Percentiles rank a stretch among this genome's conserved stretches.
phyloP scores from a whole-genome alignment of 2,329 filamentous ascomycete genomes.

The Neurospora crassa region DNA sequence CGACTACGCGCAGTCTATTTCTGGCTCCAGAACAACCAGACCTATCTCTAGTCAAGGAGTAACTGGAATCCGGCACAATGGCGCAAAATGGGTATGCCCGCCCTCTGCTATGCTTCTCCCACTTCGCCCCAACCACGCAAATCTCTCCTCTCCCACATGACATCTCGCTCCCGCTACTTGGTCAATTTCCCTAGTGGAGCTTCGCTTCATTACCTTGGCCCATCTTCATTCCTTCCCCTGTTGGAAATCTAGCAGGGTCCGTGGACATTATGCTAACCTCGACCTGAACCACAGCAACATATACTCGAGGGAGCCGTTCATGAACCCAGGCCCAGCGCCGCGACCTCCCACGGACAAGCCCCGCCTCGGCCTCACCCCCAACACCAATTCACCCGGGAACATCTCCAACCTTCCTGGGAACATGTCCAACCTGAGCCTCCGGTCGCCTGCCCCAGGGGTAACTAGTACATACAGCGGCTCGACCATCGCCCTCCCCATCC shows the following conservation, averaged over 20 bases:
- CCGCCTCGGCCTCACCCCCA: conserved; percentile 70
- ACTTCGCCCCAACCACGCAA: background rate
- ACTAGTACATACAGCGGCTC: conserved; percentile 58
- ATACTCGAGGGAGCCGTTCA: conserved; percentile 63
- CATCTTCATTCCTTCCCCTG: background rate
- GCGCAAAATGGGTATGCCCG: background rate
- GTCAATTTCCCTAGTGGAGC: background rate
- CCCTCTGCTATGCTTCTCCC: background rate
- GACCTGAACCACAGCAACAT: conserved; percentile 28
- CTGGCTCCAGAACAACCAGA: background rate
- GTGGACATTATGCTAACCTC: background rate
- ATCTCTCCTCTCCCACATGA: background rate
- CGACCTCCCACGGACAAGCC: conserved; percentile 79
- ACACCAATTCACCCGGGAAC: conserved; percentile 50
- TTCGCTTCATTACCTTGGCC: background rate
- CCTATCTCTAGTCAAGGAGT: background rate
- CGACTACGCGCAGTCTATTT: background rate
- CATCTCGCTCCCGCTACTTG: background rate
- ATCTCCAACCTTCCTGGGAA: conserved; percentile 39
- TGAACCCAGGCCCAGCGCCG: conserved; percentile 94
- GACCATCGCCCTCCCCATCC: conserved; percentile 62
- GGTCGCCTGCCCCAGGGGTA: conserved; percentile 51
- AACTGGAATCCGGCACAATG: background rate
- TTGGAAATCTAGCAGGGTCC: background rate
- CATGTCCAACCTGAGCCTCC: conserved; percentile 67